These are phyloP conservation scores for Croton setiger DNA, from an alignment of 441 rosid genomes.

Conservation along the genomic window DNA sequence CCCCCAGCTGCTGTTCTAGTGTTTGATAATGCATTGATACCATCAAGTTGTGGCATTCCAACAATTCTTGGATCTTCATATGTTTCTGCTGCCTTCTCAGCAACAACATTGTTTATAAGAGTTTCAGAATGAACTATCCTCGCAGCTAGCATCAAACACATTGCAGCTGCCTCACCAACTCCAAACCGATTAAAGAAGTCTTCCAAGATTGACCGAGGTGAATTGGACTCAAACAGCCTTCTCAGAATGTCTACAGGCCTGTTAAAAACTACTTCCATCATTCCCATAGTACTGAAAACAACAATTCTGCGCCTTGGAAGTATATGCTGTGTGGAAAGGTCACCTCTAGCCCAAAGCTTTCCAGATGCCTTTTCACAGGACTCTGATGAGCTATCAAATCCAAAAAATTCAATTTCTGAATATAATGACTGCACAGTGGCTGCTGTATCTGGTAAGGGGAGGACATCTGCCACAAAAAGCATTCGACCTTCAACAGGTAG, in stretches of 20 bases:
- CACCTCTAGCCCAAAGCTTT: constrained; percentile 96
- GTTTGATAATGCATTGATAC: constrained; percentile 65
- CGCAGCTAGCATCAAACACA: constrained; percentile 96
- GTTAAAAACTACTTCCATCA: constrained; percentile 93
- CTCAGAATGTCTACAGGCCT: constrained; percentile 94
- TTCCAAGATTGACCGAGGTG: constrained; percentile 80
- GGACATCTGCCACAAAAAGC: constrained; percentile 94
- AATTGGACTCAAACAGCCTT: constrained; percentile 78
- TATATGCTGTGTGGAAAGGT: constrained; percentile 86
- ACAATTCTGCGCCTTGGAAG: constrained; percentile 84
- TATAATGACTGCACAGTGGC: constrained; percentile 71
- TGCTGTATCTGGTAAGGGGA: constrained; percentile 80
- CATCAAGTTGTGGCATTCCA: constrained; percentile 96
- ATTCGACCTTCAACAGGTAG: constrained; percentile 95
- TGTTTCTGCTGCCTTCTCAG: constrained; percentile 96
- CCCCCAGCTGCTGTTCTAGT: constrained; percentile 86
- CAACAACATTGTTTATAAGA: constrained; percentile 63
- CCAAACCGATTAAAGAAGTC: constrained; percentile 97
- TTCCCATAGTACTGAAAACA: constrained; percentile 93
- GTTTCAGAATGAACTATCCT: constrained; percentile 78
- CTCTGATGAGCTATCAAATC: constrained; percentile 62
- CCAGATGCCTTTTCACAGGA: constrained; percentile 77
- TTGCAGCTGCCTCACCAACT: constrained; percentile 96
- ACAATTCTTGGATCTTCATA: constrained; percentile 96
- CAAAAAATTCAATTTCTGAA: constrained; percentile 80